Base-by-base conservation (phyloP, 106 monocot genomes). In the Platanthera guangdongensis region DNA sequence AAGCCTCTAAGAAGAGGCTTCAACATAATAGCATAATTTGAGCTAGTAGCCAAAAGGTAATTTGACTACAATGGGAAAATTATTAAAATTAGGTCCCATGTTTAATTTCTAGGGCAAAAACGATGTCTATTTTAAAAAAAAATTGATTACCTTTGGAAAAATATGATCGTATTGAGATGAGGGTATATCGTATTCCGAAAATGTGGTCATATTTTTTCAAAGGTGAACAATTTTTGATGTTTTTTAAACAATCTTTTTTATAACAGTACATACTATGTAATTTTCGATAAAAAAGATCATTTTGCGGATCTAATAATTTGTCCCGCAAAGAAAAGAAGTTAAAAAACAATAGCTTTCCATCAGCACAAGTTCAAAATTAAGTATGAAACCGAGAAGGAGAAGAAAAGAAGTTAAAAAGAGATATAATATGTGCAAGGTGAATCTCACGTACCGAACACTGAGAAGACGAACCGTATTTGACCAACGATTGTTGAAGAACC, bases 401-500 rank as follows among this genome's bases (percentile, higher is more conserved):
- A 68, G 39, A n/a, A 14, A 68, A 12, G 32, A 51, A 39, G 22
- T 47, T 52, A 71, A 71, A 73, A 57, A 53, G 0, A 53, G 2
- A 53, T 53, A 53, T 53, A 10, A 13, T 53, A 53, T 53, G 11
- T 12, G 18, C 7, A 18, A 28, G 47, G 16, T 48, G 7, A 15
- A 59, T 25, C 71, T 60, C 8, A 76, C 88, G 81, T 90, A 90
- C 95, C 83, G 82, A 65, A 63, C 75, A 79, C 52, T 64, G 76
- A 81, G 45, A 75, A 60, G 85, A 59, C 11, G 74, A 46, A 8
- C 68, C 60, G 77, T 80, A 85, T 85, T 76, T 84, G 53, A 46
- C 75, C 78, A 90, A 51, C 16, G 77, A 84, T 59, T 79, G 52
- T n/a, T 45, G 48, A 76, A 93, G 82, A 85, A 75, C 85, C 74